These are phyloP conservation scores for Globisporangium paddicum DNA, from an alignment of 352 stramenopile genomes.

Conservation along the genomic window DNA sequence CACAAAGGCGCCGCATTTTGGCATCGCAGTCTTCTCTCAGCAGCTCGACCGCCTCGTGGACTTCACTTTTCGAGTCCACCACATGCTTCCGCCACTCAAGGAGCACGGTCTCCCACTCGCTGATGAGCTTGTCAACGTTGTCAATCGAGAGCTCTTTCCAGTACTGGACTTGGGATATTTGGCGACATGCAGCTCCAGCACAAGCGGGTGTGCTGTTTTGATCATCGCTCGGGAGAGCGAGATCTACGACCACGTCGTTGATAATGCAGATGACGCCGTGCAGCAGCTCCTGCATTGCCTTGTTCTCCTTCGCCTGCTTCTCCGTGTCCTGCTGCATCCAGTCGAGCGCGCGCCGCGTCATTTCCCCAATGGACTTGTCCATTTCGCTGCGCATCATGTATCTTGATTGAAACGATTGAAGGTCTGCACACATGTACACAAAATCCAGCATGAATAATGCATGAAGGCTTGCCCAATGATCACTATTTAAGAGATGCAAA, in stretches of 20 bases:
- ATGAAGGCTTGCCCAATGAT: neutral
- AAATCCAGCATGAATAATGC: neutral
- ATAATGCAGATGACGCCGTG: conserved; percentile 21
- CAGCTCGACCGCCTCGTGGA: conserved; percentile 13
- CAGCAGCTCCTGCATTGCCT: conserved; percentile 21
- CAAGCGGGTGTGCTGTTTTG: neutral
- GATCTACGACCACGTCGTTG: conserved; percentile 21
- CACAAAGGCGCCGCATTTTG: conserved; percentile 15
- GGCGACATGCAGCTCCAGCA: neutral
- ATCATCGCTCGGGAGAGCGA: conserved; percentile 1
- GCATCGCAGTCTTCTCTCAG: conserved; percentile 29
- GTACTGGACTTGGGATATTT: neutral
- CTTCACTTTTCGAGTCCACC: conserved; percentile 14
- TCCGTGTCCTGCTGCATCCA: conserved; percentile 46
- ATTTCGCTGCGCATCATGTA: neutral
- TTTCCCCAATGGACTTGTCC: conserved; percentile 13
- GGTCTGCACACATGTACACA: neutral
- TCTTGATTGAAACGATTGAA: neutral
- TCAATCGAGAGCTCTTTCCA: conserved; percentile 14
- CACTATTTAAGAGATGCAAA: neutral
- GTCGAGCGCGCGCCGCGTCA: conserved; percentile 25
- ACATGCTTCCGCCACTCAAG: conserved; percentile 26
- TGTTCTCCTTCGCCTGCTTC: conserved; percentile 27
- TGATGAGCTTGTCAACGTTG: conserved; percentile 11
- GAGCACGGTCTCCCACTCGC: conserved; percentile 29